Conservation (phyloP, 2,329 filamentous ascomycete species). For the Trichoderma atrobrunneum region DNA sequence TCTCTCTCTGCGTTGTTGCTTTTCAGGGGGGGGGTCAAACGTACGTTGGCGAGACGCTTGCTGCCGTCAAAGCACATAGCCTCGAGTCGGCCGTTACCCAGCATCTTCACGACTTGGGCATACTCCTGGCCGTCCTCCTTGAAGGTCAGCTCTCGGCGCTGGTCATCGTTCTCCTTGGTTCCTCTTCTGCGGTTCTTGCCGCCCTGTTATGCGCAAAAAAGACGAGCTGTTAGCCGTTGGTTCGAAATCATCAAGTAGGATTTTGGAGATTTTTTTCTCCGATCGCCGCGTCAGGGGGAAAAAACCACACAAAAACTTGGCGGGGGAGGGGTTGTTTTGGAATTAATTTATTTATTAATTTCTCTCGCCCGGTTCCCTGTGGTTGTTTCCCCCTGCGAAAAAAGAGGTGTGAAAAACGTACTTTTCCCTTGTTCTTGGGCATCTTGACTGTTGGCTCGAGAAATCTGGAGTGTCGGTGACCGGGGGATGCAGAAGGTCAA, state of each 20-base stretch:
- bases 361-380: background rate
- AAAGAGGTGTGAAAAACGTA: conserved; percentile 42
- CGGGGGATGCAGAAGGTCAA: conserved; percentile 3
- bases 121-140: conserved; percentile 91
- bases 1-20: background rate
- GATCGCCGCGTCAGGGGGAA: background rate
- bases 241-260: background rate
- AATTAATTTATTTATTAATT: background rate
- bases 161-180: conserved; percentile 99
- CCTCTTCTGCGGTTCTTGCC: conserved; percentile 98
- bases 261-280: background rate
- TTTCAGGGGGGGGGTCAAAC: conserved; percentile 20
- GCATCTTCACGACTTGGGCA: conserved; percentile 71
- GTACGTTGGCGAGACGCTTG: conserved; percentile 43
- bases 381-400: background rate
- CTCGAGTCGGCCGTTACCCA: conserved; percentile 91
- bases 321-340: conserved; percentile 11
- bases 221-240: background rate
- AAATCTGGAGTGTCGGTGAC: conserved; percentile 17
- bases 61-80: conserved; percentile 89
- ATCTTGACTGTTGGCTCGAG: conserved; percentile 51
- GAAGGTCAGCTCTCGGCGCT: conserved; percentile 98
- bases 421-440: conserved; percentile 99
- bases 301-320: conserved; percentile 6
- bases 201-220: conserved; percentile 56